Base-by-base conservation (phyloP, 1,139 yeast genomes). In the Magnusiomyces tetraspermus region DNA sequence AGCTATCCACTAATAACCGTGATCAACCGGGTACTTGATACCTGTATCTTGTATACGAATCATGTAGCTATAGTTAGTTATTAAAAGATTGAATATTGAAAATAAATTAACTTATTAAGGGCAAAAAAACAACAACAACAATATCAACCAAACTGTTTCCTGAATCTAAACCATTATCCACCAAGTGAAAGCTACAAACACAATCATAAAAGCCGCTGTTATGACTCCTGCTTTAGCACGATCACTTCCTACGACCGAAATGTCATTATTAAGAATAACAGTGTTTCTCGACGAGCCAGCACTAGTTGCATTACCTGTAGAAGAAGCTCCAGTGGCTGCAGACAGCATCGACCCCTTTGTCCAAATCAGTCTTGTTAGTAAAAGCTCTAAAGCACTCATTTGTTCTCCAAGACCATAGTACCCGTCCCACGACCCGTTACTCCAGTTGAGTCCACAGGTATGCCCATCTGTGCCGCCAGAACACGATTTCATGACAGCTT, bases 381-480 rank as follows among this genome's bases (percentile, higher is more conserved):
- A 77, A 3, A 79, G 80, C 66, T 89, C 97, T 54, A 89, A 72
- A 0, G 97, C 95, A 49, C 81, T 69, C 85, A 90, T 86, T 68
- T 90, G 96, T 69, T 90, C 97, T 58, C 97, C 97, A 42, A 90
- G 75, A n/a, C 97, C 97, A 61, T 78, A 89, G 49, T 61, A 66
- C 2, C 82, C 83, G 68, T 90, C 97, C 85, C 89, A 90, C n/a
- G 78, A 78, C 48, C 69, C 73, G 31, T 70, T 64, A 45, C 78
- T 71, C 97, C 97, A 90, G 64, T 84, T 77, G 55, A 80, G 67
- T 43, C 97, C 97, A 73, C 97, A 90, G 0, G 97, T 89, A 63
- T 85, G 87, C 15, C 89, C 88, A 71, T 89, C 96, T 2, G 70
- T 57, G 66, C 97, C 97, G 62, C 97, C 97, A 2, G 80, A 71